Conservation (phyloP, 2,329 filamentous ascomycete species). For the Lojkania enalia region DNA sequence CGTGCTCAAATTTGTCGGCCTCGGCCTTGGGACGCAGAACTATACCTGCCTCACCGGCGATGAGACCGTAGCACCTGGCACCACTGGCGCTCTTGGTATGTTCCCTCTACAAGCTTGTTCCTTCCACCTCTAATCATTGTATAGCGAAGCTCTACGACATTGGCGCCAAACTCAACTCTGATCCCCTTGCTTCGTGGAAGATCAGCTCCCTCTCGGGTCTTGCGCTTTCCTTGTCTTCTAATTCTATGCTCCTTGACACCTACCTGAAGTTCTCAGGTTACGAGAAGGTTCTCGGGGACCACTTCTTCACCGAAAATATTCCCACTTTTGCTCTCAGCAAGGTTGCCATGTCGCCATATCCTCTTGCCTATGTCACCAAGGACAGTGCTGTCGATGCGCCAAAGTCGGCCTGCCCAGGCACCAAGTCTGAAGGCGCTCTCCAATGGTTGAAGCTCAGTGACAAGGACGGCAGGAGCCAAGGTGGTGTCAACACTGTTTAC, state of each 20-base stretch:
- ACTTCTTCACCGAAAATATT: slow-evolving; percentile 63
- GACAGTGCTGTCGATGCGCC: slow-evolving; percentile 58
- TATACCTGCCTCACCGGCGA: slow-evolving; percentile 49
- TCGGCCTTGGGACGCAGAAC: slow-evolving; percentile 58
- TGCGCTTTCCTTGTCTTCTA: slow-evolving; percentile 33
- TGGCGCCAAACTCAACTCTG: slow-evolving; percentile 34
- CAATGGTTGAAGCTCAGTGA: slow-evolving; percentile 53
- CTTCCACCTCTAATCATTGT: background rate
- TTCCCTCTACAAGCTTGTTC: background rate
- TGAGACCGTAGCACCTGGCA: slow-evolving; percentile 30
- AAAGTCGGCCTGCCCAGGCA: slow-evolving; percentile 40
- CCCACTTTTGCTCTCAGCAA: slow-evolving; percentile 64
- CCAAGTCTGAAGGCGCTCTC: slow-evolving; percentile 44
- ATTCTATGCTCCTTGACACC: slow-evolving; percentile 23
- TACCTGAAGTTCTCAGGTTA: slow-evolving; percentile 37
- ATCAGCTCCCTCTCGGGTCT: slow-evolving; percentile 37
- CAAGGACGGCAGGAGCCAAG: slow-evolving; percentile 40
- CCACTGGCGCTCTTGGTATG: slow-evolving; percentile 41
- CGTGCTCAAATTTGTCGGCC: slow-evolving; percentile 50
- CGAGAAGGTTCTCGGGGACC: slow-evolving; percentile 59
- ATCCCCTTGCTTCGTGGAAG: slow-evolving; percentile 36
- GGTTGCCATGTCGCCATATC: slow-evolving; percentile 44
- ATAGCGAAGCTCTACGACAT: slow-evolving; percentile 43
- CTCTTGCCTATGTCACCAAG: slow-evolving; percentile 52
- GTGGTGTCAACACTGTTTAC: slow-evolving; percentile 52